These are phyloP conservation scores for Cucurbita pepo DNA, from an alignment of 306 rosid genomes.

Conservation along the genomic window DNA sequence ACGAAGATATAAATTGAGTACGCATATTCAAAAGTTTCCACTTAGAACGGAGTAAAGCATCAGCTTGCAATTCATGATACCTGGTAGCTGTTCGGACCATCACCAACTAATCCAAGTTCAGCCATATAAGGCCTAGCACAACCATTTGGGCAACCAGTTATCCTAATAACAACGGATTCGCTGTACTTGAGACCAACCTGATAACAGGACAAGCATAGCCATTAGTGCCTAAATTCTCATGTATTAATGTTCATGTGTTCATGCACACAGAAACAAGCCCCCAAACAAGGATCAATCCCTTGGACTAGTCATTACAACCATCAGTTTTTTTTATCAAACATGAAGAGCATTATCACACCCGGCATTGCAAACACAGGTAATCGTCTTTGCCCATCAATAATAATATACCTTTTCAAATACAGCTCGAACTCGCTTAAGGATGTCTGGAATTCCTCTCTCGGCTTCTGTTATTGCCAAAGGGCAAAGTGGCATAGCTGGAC, in stretches of 20 bases:
- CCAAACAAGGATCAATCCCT: not conserved
- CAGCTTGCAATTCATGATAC: constrained; percentile 25
- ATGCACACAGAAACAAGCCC: not conserved
- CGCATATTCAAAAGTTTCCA: not conserved
- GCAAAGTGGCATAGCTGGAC: constrained; percentile 96
- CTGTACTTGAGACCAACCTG: constrained; percentile 90
- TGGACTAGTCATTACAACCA: not conserved
- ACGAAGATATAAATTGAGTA: not conserved
- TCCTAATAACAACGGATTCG: constrained; percentile 76
- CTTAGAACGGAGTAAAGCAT: not conserved
- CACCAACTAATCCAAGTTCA: constrained; percentile 95
- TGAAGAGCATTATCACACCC: not conserved
- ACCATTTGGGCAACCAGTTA: constrained; percentile 95
- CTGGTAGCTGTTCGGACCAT: constrained; percentile 98
- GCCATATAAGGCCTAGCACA: constrained; percentile 99
- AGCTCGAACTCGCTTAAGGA: constrained; percentile 82
- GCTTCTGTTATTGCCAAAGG: constrained; percentile 96
- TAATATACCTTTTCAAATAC: constrained; percentile 87
- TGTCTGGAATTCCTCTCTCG: constrained; percentile 80
- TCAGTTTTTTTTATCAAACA: not conserved
- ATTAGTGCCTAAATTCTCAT: not conserved
- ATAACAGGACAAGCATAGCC: constrained; percentile 1
- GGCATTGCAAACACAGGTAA: not conserved
- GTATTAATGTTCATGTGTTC: not conserved
- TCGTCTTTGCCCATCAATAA: not conserved